Evolutionary conservation across 2,329 filamentous ascomycete genomes (phyloP), one percentile per base, ranked within the genome.

Genomic region (Neopestalotiopsis sp.): DNA sequence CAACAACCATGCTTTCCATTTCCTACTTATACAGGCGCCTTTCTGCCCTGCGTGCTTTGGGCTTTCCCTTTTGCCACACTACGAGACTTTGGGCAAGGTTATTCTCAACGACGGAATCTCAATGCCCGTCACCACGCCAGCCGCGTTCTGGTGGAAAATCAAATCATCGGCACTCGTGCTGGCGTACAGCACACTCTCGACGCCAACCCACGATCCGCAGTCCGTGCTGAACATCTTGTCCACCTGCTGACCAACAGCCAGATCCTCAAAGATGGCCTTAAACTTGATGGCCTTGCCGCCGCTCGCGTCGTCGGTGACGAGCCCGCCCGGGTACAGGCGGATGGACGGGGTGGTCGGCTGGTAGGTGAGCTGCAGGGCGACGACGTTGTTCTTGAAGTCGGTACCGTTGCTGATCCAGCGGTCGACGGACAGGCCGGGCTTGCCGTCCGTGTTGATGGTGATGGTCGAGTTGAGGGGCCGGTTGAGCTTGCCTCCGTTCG

Each of bases 211-310:
- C 1, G 73, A 73, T 17, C 74, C 76, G 59, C 76, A 77, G 30
- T 76, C 74, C 5, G 70, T 81, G 73, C 70, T 86, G 76, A 74
- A 85, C 71, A 78, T 75, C n/a, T 73, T 73, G 10, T 71, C 68
- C 1, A 72, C 70, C 14, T 73, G 66, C 9, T 71, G 70, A 1
- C 71, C 69, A 3, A 66, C 72, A 24, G 73, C 70, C 9, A 76
- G 72, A 40, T 78, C 77, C 68, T 79, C 77, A 57, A 79, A 80
- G 38, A 77, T 72, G 2, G 75, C 77, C 67, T 78, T 79, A 71
- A 79, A 79, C 3, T 70, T 75, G 5, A 78, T 73, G 17, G 70
- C 71, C 70, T 75, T 78, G 4, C 76, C 73, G 1, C 76, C 76
- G 14, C 74, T 70, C 0, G 70, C 40, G 2, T 61, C 65, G 7